phyloP scores from a whole-genome alignment of 306 rosid genomes.

The Prunus kanzakura region DNA sequence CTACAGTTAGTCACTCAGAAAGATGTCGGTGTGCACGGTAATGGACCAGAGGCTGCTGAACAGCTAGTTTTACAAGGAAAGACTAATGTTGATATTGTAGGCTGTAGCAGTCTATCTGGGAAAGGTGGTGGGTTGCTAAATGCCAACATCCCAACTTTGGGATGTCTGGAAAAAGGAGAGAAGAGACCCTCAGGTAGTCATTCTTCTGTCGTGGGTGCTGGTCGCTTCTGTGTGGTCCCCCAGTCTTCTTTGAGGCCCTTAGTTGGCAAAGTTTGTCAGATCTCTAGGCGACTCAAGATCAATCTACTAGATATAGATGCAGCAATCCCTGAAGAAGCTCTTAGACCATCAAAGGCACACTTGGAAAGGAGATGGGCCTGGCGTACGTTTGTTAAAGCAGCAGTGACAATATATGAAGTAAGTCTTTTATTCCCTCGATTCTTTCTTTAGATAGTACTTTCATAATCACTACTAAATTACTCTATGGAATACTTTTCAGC shows the following conservation, averaged over 20 bases:
- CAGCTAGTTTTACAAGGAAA: constrained; percentile 39
- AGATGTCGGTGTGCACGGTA: constrained; percentile 31
- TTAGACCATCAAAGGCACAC: constrained; percentile 68
- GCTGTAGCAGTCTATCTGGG: constrained; percentile 33
- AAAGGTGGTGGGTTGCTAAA: constrained; percentile 34
- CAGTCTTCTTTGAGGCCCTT: constrained; percentile 74
- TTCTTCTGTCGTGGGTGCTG: constrained; percentile 47
- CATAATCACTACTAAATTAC: not conserved
- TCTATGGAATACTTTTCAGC: not conserved
- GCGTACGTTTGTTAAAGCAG: constrained; percentile 88
- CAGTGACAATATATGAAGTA: constrained; percentile 84
- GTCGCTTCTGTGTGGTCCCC: constrained; percentile 76
- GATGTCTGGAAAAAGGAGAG: constrained; percentile 42
- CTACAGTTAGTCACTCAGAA: constrained; percentile 35
- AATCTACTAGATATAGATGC: constrained; percentile 95
- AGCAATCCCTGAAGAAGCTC: constrained; percentile 66
- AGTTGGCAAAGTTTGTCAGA: constrained; percentile 70
- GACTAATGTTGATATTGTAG: constrained; percentile 30
- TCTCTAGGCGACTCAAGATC: constrained; percentile 71
- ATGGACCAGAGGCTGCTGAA: constrained; percentile 38
- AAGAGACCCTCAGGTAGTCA: constrained; percentile 34
- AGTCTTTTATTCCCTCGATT: constrained; percentile 24
- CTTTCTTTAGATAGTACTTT: not conserved
- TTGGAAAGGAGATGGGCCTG: constrained; percentile 84
- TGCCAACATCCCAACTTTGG: constrained; percentile 34